phyloP scores from a whole-genome alignment of 371 early-diverging fungal genomes.

The Globomyces sp. region DNA sequence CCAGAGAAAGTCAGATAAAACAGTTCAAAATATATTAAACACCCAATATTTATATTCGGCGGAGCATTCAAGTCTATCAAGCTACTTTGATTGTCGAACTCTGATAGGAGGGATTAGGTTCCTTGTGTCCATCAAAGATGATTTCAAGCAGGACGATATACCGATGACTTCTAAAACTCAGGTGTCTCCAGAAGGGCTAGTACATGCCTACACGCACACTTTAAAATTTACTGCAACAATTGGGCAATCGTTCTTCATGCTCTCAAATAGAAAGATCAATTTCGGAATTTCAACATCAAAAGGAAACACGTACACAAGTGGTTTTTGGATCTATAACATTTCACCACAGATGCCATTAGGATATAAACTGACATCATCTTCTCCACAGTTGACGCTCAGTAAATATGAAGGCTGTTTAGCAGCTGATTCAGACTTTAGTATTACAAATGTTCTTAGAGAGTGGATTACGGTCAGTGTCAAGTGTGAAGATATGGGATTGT shows the following conservation, averaged over 20 bases:
- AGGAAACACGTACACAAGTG: conserved; percentile 17
- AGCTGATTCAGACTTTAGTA: not conserved
- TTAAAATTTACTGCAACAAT: conserved; percentile 78
- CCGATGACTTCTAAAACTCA: conserved; percentile 1
- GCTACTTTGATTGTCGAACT: conserved; percentile 1
- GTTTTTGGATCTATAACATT: conserved; percentile 36
- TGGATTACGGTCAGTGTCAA: conserved; percentile 61
- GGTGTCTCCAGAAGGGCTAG: not conserved
- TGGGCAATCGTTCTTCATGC: conserved; percentile 72
- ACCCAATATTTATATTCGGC: too few relatives aligned
- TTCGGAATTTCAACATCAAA: conserved; percentile 31
- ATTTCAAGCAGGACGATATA: conserved; percentile 1
- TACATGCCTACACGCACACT: conserved; percentile 55
- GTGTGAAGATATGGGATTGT: conserved; percentile 59
- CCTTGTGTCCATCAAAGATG: conserved; percentile 57
- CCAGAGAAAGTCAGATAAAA: conserved; percentile 7
- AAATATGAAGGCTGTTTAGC: not conserved
- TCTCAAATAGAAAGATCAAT: conserved; percentile 51
- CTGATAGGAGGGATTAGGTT: conserved; percentile 84
- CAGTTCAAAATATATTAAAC: not conserved
- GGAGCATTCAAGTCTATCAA: not conserved
- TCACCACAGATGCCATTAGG: conserved; percentile 40
- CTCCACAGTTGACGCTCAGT: conserved; percentile 8
- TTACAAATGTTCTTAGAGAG: not conserved
- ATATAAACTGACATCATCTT: conserved; percentile 33